Evolutionary conservation across 225 moss, liverwort and hornwort species (phyloP), one percentile per base, ranked within the genome.

Genomic region (Marchantia paleacea): DNA sequence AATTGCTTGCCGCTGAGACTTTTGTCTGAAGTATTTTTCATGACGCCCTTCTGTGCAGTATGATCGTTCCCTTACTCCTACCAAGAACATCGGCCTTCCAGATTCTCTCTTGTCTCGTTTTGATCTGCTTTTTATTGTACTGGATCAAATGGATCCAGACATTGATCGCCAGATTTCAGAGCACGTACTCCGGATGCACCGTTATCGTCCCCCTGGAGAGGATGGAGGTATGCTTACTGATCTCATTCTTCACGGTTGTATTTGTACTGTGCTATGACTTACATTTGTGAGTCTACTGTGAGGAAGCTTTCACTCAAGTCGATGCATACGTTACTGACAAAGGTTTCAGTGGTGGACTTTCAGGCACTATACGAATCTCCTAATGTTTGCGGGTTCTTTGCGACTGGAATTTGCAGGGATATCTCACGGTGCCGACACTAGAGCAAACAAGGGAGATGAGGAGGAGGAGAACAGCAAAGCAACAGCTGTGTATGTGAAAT

Each of bases 91-190:
- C 62, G 95, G 95, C 79, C 84, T 93, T 66, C 95, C 91, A 30
- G 95, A 95, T 75, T 95, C 95, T 47, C 82, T 93, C 55, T 80
- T 95, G n/a, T 95, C 95, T 80, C 90, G 93, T 67, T 93, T 95
- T 68, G 95, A 95, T 79, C 84, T 95, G 83, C 87, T 95, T 19
- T 93, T 93, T 52, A 95, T 93, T 52, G 95, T 95, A 69, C 90
- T 95, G 10, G 95, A 93, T 84, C 89, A 95, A 80, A 93, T 94
- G 94, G 94, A 94, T 73, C 76, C 90, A 65, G 92, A 94, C 29
- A 91, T 91, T 80, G 94, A 94, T 80, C 86, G 92, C n/a, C 87
- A 87, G 14, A 94, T 95, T 39, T 91, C 91, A 25, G 94, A 91
- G 67, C 94, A 95, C 61, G 91, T 93, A 49, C 76, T 93, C 55